Base-by-base conservation (phyloP, 2,329 filamentous ascomycete genomes). In the Gaeumannomyces sp. region DNA sequence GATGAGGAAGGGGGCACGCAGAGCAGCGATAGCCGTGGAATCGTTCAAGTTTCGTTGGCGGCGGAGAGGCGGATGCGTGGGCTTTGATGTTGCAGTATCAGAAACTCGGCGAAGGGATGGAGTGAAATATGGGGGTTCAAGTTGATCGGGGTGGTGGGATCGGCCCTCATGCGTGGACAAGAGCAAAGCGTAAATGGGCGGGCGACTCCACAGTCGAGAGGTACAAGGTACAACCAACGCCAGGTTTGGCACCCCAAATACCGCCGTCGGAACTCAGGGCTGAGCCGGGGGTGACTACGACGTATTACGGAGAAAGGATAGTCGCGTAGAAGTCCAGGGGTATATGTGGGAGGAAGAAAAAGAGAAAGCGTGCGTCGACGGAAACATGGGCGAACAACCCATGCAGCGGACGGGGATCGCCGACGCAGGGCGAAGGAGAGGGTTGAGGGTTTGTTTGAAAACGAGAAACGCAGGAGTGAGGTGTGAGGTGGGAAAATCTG, bases 401-500 rank as follows among this genome's bases (percentile, higher is more conserved):
- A 53, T 25, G 45, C 45, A 53, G 45, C 19, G 19, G 45, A 53
- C 45, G 45, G 45, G 45, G 19, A 7, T 50, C 5, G 45, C 45
- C 35, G 35, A 50, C 22, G 19, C 35, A 50, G 19, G 22, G 45
- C 4, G 45, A 50, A 16, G 45, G 45, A 8, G 19, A 22, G 33
- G 60, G 33, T 38, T 61, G n/a, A 61, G 33, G n/a, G 27, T 28
- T 29, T 38, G 33, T 38, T 61, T 35, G 33, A 33, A 27, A 38
- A 61, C 33, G 14, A 22, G 31, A 31, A 38, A 38, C 35, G 60
- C n/a, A 38, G 31, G 33, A 38, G 60, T 38, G 60, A 38, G 33
- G 33, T 25, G 33, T 28, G 60, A 61, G 33, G 60, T 61, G 35
- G 60, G 60, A 61, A 61, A 45, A 45, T 19, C 27, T 45, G 60